Conservation (phyloP, 352 stramenopile species). For the Ophiocytium majus region DNA sequence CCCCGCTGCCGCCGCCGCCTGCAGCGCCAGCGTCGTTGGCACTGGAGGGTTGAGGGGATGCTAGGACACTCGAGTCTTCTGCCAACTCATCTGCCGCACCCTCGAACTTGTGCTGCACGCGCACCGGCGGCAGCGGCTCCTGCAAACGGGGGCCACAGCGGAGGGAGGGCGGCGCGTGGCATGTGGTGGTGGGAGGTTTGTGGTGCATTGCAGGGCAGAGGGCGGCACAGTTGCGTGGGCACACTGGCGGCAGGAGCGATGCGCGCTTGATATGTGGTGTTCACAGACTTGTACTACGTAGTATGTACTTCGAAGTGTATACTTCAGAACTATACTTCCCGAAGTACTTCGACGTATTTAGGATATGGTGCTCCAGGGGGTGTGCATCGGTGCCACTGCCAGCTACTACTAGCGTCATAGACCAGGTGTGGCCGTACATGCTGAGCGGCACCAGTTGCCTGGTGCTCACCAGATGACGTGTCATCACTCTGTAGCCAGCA, state of each 20-base stretch:
- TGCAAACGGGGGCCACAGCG: no score
- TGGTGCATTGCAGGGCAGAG: background rate
- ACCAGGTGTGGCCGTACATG: no score
- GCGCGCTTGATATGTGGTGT: background rate
- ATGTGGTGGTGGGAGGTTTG: background rate
- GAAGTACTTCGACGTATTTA: background rate
- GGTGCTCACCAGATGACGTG: no score
- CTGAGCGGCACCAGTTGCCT: no score
- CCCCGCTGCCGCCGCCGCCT: background rate
- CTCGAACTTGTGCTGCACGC: slow-evolving; percentile 21
- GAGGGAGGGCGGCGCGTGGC: no score
- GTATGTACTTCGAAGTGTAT: no score
- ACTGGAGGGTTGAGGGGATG: background rate
- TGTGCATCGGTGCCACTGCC: background rate
- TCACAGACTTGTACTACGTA: no score
- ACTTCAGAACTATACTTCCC: background rate
- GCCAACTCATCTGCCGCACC: background rate
- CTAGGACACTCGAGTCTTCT: background rate
- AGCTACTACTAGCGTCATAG: no score
- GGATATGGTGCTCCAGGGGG: background rate
- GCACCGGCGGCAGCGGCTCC: background rate
- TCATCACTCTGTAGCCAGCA: no score
- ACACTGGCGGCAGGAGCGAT: background rate
- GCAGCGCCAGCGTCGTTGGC: background rate
- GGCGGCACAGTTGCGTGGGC: background rate